phyloP scores from a whole-genome alignment of 768 basidiomycete species.

The Mycena rosella region DNA sequence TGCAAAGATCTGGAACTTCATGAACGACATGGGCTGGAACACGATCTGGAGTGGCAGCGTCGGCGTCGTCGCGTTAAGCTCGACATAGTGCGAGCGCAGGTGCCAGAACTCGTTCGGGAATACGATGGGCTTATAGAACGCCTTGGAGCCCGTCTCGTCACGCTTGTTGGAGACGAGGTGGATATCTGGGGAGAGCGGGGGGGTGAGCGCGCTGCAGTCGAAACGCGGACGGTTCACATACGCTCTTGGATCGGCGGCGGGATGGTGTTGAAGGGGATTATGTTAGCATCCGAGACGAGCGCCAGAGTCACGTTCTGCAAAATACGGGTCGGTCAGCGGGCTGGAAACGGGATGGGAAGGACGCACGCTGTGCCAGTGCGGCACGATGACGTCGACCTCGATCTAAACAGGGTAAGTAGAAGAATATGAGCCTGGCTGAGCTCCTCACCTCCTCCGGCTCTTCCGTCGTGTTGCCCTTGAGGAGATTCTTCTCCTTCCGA shows the following conservation, averaged over 20 bases:
- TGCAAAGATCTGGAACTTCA: constrained; percentile 91
- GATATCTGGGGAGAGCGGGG: constrained; percentile 62
- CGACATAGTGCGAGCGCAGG: constrained; percentile 81
- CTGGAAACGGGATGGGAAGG: constrained; percentile 1
- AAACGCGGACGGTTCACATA: constrained; percentile 52
- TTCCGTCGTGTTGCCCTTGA: constrained; percentile 57
- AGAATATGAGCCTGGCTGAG: constrained; percentile 12
- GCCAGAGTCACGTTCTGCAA: constrained; percentile 90
- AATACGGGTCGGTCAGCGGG: constrained; percentile 4
- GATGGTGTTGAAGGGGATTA: constrained; percentile 65
- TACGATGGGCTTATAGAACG: constrained; percentile 87
- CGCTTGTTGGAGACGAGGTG: constrained; percentile 69
- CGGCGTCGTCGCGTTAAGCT: constrained; percentile 88
- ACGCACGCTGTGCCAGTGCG: constrained; percentile 86
- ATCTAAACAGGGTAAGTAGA: constrained; percentile 15
- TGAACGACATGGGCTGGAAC: constrained; percentile 87
- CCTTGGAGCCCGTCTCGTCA: constrained; percentile 74
- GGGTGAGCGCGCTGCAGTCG: constrained; percentile 25
- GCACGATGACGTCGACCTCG: constrained; percentile 69
- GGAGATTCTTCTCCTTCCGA: constrained; percentile 87
- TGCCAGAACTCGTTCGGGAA: constrained; percentile 98
- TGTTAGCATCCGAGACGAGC: constrained; percentile 78
- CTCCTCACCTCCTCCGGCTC: constrained; percentile 64
- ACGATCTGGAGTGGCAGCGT: constrained; percentile 83
- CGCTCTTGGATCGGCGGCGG: constrained; percentile 73